phyloP scores from a whole-genome alignment of 768 basidiomycete genomes.

The Phaffia australis region DNA sequence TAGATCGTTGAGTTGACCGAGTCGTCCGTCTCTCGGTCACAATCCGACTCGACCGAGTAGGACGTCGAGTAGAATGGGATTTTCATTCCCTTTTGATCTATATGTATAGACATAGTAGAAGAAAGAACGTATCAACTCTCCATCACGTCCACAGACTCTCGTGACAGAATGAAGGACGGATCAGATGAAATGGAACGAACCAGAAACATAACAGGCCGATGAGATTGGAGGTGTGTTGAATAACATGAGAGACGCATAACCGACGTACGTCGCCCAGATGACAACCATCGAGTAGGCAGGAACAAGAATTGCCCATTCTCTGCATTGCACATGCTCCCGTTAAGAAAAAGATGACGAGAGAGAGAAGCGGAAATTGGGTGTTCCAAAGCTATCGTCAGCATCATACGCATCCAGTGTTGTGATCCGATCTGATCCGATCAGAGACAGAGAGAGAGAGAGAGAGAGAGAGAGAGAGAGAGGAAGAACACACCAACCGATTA shows the following conservation, averaged over 20 bases:
- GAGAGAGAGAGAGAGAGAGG: neutral
- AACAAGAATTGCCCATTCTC: conserved; percentile 36
- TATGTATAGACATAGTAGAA: neutral
- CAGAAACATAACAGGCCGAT: conserved; percentile 31
- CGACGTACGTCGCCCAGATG: conserved; percentile 34
- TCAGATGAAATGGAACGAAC: conserved; percentile 25
- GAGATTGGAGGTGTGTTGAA: conserved; percentile 32
- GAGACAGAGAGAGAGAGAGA: neutral
- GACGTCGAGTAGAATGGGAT: neutral
- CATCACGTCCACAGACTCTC: neutral
- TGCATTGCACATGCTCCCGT: conserved; percentile 9
- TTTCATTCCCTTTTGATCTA: no score
- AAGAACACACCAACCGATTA: conserved; percentile 29
- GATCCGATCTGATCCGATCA: no score
- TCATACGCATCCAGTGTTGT: neutral
- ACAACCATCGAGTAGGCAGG: conserved; percentile 36
- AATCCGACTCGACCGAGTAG: neutral
- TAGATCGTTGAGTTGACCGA: conserved; percentile 10
- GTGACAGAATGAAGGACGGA: neutral
- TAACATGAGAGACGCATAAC: conserved; percentile 32
- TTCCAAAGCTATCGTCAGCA: neutral
- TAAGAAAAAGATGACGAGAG: no score
- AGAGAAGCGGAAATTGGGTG: neutral
- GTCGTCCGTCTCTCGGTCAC: neutral
- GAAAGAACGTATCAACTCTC: neutral